These are phyloP conservation scores for Thielaviopsis euricoi DNA, from an alignment of 2,329 filamentous ascomycete genomes.

Conservation along the genomic window DNA sequence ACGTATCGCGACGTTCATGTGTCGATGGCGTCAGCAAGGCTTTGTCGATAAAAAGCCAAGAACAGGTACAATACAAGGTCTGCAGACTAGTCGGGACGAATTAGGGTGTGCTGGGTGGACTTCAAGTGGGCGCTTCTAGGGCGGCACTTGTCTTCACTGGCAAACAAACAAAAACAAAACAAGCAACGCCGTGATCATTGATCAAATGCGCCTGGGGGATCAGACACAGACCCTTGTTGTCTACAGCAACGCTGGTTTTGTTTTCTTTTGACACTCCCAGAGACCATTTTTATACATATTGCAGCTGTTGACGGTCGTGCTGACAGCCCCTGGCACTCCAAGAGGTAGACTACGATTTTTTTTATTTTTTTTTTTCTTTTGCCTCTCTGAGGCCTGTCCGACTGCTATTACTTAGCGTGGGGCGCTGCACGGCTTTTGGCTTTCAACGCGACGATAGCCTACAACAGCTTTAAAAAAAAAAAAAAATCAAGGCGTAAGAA, in stretches of 20 bases:
- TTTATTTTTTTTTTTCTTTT: background rate
- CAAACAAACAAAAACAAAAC: background rate
- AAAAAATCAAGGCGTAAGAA: background rate
- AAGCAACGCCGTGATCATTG: background rate
- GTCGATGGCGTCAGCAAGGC: background rate
- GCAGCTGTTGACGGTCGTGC: background rate
- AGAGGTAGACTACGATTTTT: background rate
- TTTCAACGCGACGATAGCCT: background rate
- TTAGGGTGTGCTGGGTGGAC: background rate
- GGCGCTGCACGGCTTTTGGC: background rate
- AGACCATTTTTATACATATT: background rate
- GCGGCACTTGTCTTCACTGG: background rate
- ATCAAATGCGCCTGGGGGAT: slow-evolving; percentile 1
- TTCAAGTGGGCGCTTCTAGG: background rate
- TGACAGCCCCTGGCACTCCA: background rate
- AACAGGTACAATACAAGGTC: background rate
- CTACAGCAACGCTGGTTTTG: slow-evolving; percentile 15
- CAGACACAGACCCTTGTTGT: slow-evolving; percentile 8
- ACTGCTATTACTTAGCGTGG: background rate
- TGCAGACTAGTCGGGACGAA: background rate
- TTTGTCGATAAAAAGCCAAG: background rate
- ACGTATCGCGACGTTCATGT: background rate
- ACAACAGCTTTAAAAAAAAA: background rate
- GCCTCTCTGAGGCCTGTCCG: too few relatives aligned
- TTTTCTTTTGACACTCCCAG: slow-evolving; percentile 17